Evolutionary conservation across 148 eudicot genomes (phyloP), one percentile per base, ranked within the genome.

Genomic region (Heliamphora exappendiculata): DNA sequence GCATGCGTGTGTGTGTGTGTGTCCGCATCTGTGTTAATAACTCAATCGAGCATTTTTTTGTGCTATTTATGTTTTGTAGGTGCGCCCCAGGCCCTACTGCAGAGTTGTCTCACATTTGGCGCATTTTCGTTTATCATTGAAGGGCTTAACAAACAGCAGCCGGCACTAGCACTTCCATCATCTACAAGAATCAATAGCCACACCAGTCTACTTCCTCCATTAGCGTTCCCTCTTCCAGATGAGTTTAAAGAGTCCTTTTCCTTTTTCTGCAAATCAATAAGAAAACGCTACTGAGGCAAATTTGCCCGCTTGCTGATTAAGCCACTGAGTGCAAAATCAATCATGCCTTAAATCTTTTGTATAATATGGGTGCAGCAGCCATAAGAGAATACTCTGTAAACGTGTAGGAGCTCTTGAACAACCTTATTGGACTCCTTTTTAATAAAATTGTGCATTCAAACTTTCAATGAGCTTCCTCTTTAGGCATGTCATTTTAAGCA

Each of bases 41-140:
- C n/a, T n/a, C n/a, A 70, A 45, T 49, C 47, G 33, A 62, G 67
- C 62, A 17, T n/a, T 44, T 60, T 31, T 31, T 60, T 37, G 1
- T 22, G 17, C n/a, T 29, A 36, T 44, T 24, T 53, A 63, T 62
- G 67, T 50, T 34, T 11, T 28, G 22, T 87, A 94, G 98, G 97
- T 66, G 85, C 98, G 53, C 98, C 98, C 24, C 94, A 85, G 78
- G 87, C 88, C 67, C 90, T 92, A 72, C 84, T 90, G 13, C 96
- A 92, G 84, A 88, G 89, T 80, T 94, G 98, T 73, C 83, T 88
- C 77, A 92, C 92, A 24, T 92, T 92, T 67, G 98, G 97, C 67
- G 97, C 92, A 34, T 94, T 94, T 80, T 88, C 92, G 9, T 84
- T 92, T 55, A 72, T 90, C 39, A 67, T 88, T n/a, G 97, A 94